phyloP scores from a whole-genome alignment of 2,329 filamentous ascomycete genomes.

The Aspergillus neoniger region DNA sequence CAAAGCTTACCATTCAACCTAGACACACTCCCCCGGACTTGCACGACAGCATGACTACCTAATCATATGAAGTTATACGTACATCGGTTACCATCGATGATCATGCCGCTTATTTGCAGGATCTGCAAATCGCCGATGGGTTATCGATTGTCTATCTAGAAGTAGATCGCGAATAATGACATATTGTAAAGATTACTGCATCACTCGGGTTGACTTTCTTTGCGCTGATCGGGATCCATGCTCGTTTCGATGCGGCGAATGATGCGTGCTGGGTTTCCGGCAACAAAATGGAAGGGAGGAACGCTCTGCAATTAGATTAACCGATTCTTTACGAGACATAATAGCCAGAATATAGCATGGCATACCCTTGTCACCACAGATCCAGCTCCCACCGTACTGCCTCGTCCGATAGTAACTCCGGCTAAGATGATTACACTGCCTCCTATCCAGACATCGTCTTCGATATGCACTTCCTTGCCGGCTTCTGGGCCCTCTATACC shows the following conservation, averaged over 20 bases:
- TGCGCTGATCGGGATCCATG: conserved; percentile 24
- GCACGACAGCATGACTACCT: conserved; percentile 33
- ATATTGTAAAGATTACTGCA: background rate
- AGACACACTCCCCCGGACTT: conserved; percentile 27
- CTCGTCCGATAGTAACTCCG: conserved; percentile 45
- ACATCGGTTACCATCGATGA: background rate
- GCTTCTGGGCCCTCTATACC: conserved; percentile 51
- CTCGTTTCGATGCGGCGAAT: conserved; percentile 28
- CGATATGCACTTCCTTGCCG: conserved; percentile 51
- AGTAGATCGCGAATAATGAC: background rate
- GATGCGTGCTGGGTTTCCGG: conserved; percentile 29
- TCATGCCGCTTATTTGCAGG: background rate
- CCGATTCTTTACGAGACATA: background rate
- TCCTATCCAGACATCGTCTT: conserved; percentile 53
- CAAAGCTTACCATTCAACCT: background rate
- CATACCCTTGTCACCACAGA: conserved; percentile 43
- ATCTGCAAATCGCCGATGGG: background rate
- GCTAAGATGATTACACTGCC: conserved; percentile 49
- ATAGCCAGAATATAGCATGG: background rate
- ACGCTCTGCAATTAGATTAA: conserved; percentile 24
- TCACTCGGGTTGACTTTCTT: background rate
- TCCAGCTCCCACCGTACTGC: conserved; percentile 44
- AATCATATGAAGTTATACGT: conserved; percentile 25
- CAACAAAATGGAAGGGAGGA: conserved; percentile 31
- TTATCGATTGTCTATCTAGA: background rate